Percentiles rank a stretch among this genome's conserved stretches.
Evolutionary conservation across 768 basidiomycete genomes (phyloP).

Genomic region (Amylocystis lapponica): DNA sequence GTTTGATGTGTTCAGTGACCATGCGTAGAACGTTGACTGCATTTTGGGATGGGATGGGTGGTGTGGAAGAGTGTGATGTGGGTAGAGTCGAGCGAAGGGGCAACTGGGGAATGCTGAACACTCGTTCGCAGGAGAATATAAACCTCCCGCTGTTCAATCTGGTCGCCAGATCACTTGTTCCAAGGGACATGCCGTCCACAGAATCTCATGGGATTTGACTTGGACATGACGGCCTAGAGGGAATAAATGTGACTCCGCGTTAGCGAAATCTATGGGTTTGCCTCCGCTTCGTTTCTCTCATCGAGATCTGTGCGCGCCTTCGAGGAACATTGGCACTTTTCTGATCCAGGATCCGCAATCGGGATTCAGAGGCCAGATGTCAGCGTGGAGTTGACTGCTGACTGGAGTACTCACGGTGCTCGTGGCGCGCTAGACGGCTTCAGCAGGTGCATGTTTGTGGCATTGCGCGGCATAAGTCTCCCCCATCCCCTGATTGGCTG

Average conservation of each 20-base stretch:
- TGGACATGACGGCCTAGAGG: not conserved
- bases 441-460: too few relatives aligned
- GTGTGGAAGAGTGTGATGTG: not conserved
- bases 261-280: conserved; percentile 5
- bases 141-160: conserved; percentile 1
- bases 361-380: too few relatives aligned
- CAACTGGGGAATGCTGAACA: not conserved
- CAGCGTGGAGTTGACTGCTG: too few relatives aligned
- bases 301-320: not conserved
- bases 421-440: too few relatives aligned
- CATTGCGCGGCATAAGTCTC: too few relatives aligned
- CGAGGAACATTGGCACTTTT: not conserved
- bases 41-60: conserved; percentile 6
- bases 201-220: conserved; percentile 7
- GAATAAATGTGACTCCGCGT: conserved; percentile 1
- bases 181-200: conserved; percentile 1
- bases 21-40: conserved; percentile 40
- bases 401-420: too few relatives aligned
- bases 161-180: too few relatives aligned
- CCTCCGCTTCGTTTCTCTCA: conserved; percentile 1
- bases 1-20: conserved; percentile 46
- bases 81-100: not conserved
- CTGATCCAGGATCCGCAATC: conserved; percentile 8
- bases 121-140: not conserved
- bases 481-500: too few relatives aligned